Percentiles rank a stretch among this genome's conserved stretches.
Conservation (phyloP, 2,329 filamentous ascomycete species). For the Furcasterigmium sp. region DNA sequence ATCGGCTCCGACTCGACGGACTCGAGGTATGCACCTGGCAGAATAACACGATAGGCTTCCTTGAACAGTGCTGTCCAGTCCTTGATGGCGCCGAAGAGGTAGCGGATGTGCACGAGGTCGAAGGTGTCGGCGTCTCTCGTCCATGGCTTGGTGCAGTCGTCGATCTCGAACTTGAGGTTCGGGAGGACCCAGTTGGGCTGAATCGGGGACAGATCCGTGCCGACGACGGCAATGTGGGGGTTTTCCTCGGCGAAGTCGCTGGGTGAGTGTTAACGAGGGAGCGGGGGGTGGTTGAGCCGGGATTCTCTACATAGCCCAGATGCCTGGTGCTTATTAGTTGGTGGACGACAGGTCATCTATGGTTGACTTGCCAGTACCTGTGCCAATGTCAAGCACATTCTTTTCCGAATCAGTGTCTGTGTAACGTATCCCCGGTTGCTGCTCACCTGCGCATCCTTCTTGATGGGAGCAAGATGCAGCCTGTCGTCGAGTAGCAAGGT, state of each 20-base stretch:
- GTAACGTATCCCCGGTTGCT: too few relatives aligned
- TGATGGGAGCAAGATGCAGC: neutral
- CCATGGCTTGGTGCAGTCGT: slow-evolving; percentile 49
- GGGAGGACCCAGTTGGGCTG: slow-evolving; percentile 13
- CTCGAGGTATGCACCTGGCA: slow-evolving; percentile 12
- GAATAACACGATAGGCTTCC: slow-evolving; percentile 8
- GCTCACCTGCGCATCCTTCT: too few relatives aligned
- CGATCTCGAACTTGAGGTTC: slow-evolving; percentile 16
- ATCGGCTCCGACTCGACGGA: slow-evolving; percentile 5
- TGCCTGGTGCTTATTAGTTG: neutral
- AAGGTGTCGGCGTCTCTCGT: slow-evolving; percentile 45
- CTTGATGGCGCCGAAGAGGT: slow-evolving; percentile 49
- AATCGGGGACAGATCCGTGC: slow-evolving; percentile 7
- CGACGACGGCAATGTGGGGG: slow-evolving; percentile 3
- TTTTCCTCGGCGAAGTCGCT: slow-evolving; percentile 9
- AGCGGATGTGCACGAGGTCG: slow-evolving; percentile 57
- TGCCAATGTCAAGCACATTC: slow-evolving; percentile 1
- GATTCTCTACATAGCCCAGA: slow-evolving; percentile 1
- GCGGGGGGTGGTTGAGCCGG: neutral
- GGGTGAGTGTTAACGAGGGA: neutral
- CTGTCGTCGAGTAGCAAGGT: neutral
- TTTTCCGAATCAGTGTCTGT: neutral
- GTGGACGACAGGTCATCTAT: neutral
- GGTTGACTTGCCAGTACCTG: neutral
- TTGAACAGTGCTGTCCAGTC: slow-evolving; percentile 50